Conservation (phyloP, 1,284 basidiomycete genomes). For the Cutaneotrichosporon curvatum region DNA sequence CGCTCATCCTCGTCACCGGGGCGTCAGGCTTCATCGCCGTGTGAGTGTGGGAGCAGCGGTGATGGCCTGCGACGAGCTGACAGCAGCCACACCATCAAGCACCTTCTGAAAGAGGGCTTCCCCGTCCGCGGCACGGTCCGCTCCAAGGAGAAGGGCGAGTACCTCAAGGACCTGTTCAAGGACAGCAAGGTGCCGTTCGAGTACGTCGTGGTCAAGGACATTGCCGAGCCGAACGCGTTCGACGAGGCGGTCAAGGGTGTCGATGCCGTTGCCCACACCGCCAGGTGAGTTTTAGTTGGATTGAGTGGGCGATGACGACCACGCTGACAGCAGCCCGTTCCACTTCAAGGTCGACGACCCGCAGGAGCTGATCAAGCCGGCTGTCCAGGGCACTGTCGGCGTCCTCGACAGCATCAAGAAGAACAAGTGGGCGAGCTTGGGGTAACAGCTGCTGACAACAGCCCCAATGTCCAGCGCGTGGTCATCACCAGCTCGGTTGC, state of each 20-base stretch:
- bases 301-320: no score
- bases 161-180: slow-evolving; percentile 52
- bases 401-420: slow-evolving; percentile 55
- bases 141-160: slow-evolving; percentile 51
- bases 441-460: slow-evolving; percentile 2
- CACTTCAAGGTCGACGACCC: slow-evolving; percentile 29
- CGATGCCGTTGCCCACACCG: slow-evolving; percentile 48
- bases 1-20: slow-evolving; percentile 48
- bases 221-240: slow-evolving; percentile 58
- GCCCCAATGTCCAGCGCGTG: slow-evolving; percentile 55
- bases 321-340: slow-evolving; percentile 2
- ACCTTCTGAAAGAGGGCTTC: slow-evolving; percentile 36
- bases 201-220: slow-evolving; percentile 53
- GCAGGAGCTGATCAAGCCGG: slow-evolving; percentile 55
- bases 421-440: slow-evolving; percentile 46
- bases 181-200: slow-evolving; percentile 49
- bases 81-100: slow-evolving; percentile 27
- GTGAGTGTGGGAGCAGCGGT: slow-evolving; percentile 12
- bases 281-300: slow-evolving; percentile 12
- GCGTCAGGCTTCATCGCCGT: slow-evolving; percentile 48
- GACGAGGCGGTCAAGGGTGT: slow-evolving; percentile 63
- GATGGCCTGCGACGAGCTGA: no score
- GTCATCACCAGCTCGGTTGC: slow-evolving; percentile 59
- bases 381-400: slow-evolving; percentile 57
- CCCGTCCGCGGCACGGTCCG: slow-evolving; percentile 56